These are phyloP conservation scores for Leccinum barrowsii DNA, from an alignment of 768 basidiomycete species.

Conservation along the genomic window DNA sequence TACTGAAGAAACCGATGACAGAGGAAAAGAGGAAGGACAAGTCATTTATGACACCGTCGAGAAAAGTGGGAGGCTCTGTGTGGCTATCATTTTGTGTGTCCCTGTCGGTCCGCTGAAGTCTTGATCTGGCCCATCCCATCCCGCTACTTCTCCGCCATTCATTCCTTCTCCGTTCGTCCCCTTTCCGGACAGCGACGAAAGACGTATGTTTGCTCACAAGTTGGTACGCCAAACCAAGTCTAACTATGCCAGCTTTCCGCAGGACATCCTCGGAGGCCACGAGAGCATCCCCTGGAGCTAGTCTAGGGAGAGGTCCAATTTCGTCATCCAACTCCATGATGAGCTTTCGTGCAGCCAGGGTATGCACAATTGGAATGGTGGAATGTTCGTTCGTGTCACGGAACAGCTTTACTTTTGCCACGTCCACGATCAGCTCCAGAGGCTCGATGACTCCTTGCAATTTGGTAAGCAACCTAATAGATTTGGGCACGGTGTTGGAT, in stretches of 20 bases:
- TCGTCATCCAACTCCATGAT: slow-evolving; percentile 49
- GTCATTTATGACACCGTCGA: slow-evolving; percentile 19
- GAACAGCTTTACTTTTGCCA: slow-evolving; percentile 27
- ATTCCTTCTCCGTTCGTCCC: slow-evolving; percentile 17
- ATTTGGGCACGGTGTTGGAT: slow-evolving; percentile 19
- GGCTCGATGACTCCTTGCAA: slow-evolving; percentile 22
- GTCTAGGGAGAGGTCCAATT: slow-evolving; percentile 31
- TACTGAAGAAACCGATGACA: slow-evolving; percentile 9
- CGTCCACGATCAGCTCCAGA: slow-evolving; percentile 16
- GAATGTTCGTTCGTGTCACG: slow-evolving; percentile 11
- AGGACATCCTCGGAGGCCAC: slow-evolving; percentile 31
- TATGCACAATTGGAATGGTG: slow-evolving; percentile 42
- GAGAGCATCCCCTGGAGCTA: slow-evolving; percentile 24
- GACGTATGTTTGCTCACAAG: slow-evolving; percentile 52
- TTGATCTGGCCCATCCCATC: slow-evolving; percentile 15
- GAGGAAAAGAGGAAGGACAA: slow-evolving; percentile 17
- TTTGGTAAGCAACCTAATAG: slow-evolving; percentile 28
- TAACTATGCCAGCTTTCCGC: slow-evolving; percentile 44
- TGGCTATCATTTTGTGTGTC: not conserved
- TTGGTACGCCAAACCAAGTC: slow-evolving; percentile 49
- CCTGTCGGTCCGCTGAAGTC: slow-evolving; percentile 4
- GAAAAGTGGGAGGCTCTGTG: slow-evolving; percentile 2
- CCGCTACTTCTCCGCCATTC: not conserved
- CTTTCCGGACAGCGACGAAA: slow-evolving; percentile 50
- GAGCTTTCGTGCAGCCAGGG: slow-evolving; percentile 50